phyloP scores from a whole-genome alignment of 2,329 filamentous ascomycete genomes.

The Ophiocordyceps camponoti-leonardi region DNA sequence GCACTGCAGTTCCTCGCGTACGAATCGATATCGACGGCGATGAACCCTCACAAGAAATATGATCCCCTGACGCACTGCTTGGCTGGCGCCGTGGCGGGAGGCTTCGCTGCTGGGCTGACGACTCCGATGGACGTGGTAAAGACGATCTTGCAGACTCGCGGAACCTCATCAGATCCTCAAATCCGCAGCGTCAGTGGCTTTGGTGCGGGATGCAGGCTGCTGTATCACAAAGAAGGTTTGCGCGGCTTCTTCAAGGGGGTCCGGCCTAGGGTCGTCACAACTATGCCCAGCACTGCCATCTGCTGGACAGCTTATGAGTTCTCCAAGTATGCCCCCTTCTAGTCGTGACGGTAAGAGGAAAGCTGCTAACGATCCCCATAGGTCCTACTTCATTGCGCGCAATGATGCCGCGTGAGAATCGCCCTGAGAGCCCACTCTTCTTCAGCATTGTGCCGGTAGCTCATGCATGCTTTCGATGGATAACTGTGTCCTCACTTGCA shows the following conservation, averaged over 20 bases:
- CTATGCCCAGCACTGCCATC: constrained; percentile 98
- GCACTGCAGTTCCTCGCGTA: constrained; percentile 95
- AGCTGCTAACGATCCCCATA: constrained; percentile 8
- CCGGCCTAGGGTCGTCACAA: constrained; percentile 79
- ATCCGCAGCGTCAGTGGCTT: constrained; percentile 75
- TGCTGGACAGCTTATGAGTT: constrained; percentile 77
- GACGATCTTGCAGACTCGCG: constrained; percentile 87
- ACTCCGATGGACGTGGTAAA: constrained; percentile 98
- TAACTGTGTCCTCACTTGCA: too few relatives aligned
- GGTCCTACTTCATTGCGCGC: constrained; percentile 42
- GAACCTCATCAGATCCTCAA: constrained; percentile 64
- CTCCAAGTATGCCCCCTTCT: constrained; percentile 39
- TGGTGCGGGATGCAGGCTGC: constrained; percentile 58
- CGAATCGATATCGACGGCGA: constrained; percentile 83
- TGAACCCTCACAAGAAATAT: constrained; percentile 76
- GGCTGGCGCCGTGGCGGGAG: constrained; percentile 82
- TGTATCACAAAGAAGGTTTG: constrained; percentile 70
- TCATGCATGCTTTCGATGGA: too few relatives aligned
- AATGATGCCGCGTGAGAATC: constrained; percentile 23
- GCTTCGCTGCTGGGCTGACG: constrained; percentile 81
- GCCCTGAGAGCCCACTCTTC: background rate
- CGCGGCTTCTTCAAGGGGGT: constrained; percentile 87
- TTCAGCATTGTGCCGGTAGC: too few relatives aligned
- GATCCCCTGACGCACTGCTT: constrained; percentile 89
- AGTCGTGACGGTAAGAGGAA: background rate